Percentiles rank a stretch among this genome's conserved stretches.
These are phyloP conservation scores for Auricularia auricula-judae DNA, from an alignment of 768 basidiomycete species.

Conservation along the genomic window DNA sequence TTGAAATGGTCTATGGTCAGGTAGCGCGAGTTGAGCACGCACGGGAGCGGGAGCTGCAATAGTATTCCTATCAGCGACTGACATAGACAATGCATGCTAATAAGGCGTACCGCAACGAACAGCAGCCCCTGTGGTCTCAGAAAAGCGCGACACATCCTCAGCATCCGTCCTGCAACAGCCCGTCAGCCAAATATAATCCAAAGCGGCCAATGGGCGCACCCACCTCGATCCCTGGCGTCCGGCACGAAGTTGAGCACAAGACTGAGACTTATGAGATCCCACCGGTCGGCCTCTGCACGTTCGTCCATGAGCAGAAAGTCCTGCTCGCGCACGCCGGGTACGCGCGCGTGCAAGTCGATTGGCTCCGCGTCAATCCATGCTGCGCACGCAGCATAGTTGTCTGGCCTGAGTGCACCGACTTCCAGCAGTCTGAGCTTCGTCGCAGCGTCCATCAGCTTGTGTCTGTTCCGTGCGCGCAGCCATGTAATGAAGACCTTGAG, in stretches of 20 bases:
- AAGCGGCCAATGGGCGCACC: conserved; percentile 6
- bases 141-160: conserved; percentile 47
- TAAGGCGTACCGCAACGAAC: conserved; percentile 54
- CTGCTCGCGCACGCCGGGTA: conserved; percentile 73
- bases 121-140: conserved; percentile 44
- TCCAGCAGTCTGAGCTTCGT: conserved; percentile 57
- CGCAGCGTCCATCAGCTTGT: not conserved
- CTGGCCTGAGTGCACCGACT: conserved; percentile 77
- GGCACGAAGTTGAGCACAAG: conserved; percentile 87
- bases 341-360: conserved; percentile 77
- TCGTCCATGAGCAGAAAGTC: conserved; percentile 65
- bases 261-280: conserved; percentile 78
- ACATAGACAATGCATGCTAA: not conserved
- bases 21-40: conserved; percentile 79
- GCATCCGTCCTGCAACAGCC: conserved; percentile 50
- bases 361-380: conserved; percentile 66
- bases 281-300: conserved; percentile 38
- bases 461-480: not conserved
- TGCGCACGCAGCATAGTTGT: conserved; percentile 59
- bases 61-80: not conserved
- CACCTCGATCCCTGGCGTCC: conserved; percentile 64
- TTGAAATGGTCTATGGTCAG: conserved; percentile 48
- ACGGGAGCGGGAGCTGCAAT: conserved; percentile 71
- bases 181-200: not conserved
- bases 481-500: not conserved